A percentile compares a stretch with the other conserved stretches of the same genome.
Conservation (phyloP, 2,329 filamentous ascomycete genomes). For the Periconia digitata region DNA sequence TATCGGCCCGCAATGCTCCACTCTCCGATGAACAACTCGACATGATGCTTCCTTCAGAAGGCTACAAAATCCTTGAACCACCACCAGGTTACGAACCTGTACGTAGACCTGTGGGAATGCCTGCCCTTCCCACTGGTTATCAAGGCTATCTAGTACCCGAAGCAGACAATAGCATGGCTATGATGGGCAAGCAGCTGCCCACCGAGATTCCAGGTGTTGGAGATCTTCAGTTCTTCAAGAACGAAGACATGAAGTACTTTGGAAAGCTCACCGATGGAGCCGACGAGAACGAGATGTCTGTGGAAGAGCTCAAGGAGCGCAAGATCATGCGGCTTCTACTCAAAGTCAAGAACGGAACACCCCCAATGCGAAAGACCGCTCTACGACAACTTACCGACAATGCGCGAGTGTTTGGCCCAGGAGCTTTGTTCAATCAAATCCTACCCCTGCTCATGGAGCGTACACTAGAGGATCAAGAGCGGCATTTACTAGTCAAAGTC, state of each 20-base stretch:
- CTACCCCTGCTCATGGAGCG: slow-evolving; percentile 97
- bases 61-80: slow-evolving; percentile 88
- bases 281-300: slow-evolving; percentile 86
- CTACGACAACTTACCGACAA: slow-evolving; percentile 97
- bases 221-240: slow-evolving; percentile 96
- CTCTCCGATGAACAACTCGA: slow-evolving; percentile 94
- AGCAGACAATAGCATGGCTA: slow-evolving; percentile 72
- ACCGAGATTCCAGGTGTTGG: slow-evolving; percentile 96
- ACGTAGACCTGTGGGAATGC: slow-evolving; percentile 72
- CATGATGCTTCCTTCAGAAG: slow-evolving; percentile 83
- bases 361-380: slow-evolving; percentile 97
- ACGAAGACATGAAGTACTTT: slow-evolving; percentile 98
- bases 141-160: slow-evolving; percentile 98
- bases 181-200: slow-evolving; percentile 85
- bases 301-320: slow-evolving; percentile 94
- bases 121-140: slow-evolving; percentile 66
- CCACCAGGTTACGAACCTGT: slow-evolving; percentile 90
- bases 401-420: slow-evolving; percentile 91
- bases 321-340: slow-evolving; percentile 97
- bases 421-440: slow-evolving; percentile 94
- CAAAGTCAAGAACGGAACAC: slow-evolving; percentile 99
- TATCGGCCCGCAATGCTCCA: slow-evolving; percentile 75
- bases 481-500: slow-evolving; percentile 96
- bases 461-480: slow-evolving; percentile 94
- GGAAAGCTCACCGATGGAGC: slow-evolving; percentile 93